Conservation (phyloP, 345 rosid species). For the Melastoma malabathricum region DNA sequence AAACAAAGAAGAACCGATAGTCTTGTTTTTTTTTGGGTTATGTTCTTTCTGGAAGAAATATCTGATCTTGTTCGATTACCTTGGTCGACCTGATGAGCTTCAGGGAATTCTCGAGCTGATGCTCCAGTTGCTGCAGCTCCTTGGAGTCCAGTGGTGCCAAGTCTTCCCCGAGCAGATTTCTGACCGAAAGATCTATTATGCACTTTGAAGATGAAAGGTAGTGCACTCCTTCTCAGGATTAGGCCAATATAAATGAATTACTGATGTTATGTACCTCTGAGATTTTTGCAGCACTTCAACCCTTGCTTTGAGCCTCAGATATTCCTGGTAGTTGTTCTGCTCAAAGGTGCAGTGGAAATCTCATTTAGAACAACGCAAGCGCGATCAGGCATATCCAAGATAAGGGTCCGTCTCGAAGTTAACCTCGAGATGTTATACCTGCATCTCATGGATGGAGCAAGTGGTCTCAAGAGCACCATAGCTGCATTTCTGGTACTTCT, state of each 20-base stretch:
- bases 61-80: neutral
- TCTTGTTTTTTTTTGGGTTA: neutral
- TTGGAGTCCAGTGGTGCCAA: slow-evolving; percentile 3
- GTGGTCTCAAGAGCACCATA: slow-evolving; percentile 23
- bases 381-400: neutral
- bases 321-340: slow-evolving; percentile 47
- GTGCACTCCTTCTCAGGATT: no score
- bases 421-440: slow-evolving; percentile 15
- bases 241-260: neutral
- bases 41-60: neutral
- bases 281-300: slow-evolving; percentile 35
- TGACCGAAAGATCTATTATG: neutral
- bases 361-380: neutral
- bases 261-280: slow-evolving; percentile 25
- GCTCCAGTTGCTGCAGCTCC: slow-evolving; percentile 9
- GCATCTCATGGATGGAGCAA: slow-evolving; percentile 17
- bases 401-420: no score
- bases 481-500: slow-evolving; percentile 38
- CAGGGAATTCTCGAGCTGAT: slow-evolving; percentile 6
- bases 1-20: neutral
- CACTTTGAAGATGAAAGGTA: no score
- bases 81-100: slow-evolving; percentile 6
- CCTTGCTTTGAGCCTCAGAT: slow-evolving; percentile 38
- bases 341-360: neutral
- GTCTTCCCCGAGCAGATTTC: slow-evolving; percentile 1